These are phyloP conservation scores for Carex cristatella DNA, from an alignment of 176 grass and related monocot species.

Conservation along the genomic window DNA sequence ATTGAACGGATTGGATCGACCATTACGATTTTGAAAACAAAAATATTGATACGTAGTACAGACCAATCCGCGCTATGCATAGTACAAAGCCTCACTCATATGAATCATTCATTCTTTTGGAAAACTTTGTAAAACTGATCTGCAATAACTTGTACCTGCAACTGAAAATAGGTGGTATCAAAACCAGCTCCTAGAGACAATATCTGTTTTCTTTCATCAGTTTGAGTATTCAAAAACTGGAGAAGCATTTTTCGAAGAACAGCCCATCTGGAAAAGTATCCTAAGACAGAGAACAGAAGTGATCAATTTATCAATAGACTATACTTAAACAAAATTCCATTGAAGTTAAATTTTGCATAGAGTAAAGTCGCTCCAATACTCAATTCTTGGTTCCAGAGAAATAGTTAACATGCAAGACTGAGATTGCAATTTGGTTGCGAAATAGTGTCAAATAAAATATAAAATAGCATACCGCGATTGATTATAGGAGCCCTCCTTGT, in stretches of 20 bases:
- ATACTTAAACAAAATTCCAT: neutral
- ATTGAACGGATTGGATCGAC: too few species aligned
- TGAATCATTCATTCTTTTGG: neutral
- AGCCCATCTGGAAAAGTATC: slow-evolving; percentile 86
- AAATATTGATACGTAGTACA: too few species aligned
- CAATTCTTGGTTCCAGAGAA: neutral
- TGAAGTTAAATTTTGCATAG: neutral
- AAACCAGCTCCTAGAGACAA: slow-evolving; percentile 93
- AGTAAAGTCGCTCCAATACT: neutral
- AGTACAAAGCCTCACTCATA: too few species aligned
- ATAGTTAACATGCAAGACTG: neutral
- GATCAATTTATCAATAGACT: neutral
- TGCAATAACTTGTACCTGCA: slow-evolving; percentile 41
- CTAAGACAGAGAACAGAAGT: slow-evolving; percentile 27
- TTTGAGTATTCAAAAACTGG: slow-evolving; percentile 57
- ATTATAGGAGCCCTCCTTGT: slow-evolving; percentile 89
- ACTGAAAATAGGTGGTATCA: slow-evolving; percentile 89
- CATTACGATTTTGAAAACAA: too few species aligned
- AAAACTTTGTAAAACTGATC: slow-evolving; percentile 1
- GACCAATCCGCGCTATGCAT: too few species aligned
- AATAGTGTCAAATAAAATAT: neutral
- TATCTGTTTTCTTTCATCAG: slow-evolving; percentile 57
- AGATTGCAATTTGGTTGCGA: neutral
- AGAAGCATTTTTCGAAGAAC: slow-evolving; percentile 70
- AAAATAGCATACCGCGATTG: slow-evolving; percentile 14